phyloP scores from a whole-genome alignment of 306 rosid genomes.

The Trichosanthes cucumerina region DNA sequence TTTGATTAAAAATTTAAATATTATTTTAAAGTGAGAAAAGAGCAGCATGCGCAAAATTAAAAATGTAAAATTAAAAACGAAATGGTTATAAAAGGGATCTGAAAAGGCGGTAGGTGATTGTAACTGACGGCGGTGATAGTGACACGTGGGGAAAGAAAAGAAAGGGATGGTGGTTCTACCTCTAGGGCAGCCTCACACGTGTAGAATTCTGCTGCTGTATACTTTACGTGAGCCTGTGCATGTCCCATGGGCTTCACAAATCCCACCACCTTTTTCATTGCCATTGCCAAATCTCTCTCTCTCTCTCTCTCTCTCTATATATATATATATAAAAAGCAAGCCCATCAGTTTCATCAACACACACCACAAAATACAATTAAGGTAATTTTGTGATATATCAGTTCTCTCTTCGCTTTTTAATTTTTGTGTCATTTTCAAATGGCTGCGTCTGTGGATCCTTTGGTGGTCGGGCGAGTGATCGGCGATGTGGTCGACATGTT shows the following conservation, averaged over 20 bases:
- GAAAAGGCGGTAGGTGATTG: background rate
- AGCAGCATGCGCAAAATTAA: too few relatives aligned
- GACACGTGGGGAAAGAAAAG: slow-evolving; percentile 1
- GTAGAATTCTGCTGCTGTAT: slow-evolving; percentile 10
- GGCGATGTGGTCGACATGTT: slow-evolving; percentile 91
- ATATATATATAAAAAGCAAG: slow-evolving; percentile 41
- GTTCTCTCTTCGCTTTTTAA: background rate
- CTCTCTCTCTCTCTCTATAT: too few relatives aligned
- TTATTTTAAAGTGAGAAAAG: too few relatives aligned
- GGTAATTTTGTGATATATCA: background rate
- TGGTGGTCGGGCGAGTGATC: slow-evolving; percentile 73
- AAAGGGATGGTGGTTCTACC: slow-evolving; percentile 15
- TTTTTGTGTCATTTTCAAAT: background rate
- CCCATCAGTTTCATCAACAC: background rate
- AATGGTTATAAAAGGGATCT: too few relatives aligned
- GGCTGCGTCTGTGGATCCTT: slow-evolving; percentile 74
- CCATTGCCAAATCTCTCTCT: background rate
- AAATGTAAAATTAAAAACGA: too few relatives aligned
- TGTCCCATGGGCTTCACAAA: slow-evolving; percentile 20
- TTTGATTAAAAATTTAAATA: too few relatives aligned
- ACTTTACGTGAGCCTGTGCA: slow-evolving; percentile 37
- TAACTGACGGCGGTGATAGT: slow-evolving; percentile 11
- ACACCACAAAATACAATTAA: background rate
- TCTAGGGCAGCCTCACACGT: slow-evolving; percentile 25
- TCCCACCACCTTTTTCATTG: background rate